Evolutionary conservation across 768 basidiomycete species (phyloP).

Genomic region (Antrodiella citrinella): DNA sequence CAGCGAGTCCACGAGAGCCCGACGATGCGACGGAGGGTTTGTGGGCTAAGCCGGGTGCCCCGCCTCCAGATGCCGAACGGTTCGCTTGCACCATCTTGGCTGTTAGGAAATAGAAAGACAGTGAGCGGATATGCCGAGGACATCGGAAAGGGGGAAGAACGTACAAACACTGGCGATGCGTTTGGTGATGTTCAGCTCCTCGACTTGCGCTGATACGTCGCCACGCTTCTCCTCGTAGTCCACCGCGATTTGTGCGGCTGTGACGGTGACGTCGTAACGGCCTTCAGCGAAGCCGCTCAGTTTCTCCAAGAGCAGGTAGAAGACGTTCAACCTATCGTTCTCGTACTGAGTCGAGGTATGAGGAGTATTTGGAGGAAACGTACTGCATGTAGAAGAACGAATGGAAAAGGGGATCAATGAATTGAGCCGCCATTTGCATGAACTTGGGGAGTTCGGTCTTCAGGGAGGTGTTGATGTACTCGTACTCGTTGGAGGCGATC

Average conservation of each 20-base stretch:
- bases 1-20: slow-evolving; percentile 14
- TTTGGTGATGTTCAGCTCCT: slow-evolving; percentile 75
- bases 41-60: slow-evolving; percentile 8
- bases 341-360: not conserved
- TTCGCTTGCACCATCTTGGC: slow-evolving; percentile 62
- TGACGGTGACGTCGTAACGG: slow-evolving; percentile 62
- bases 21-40: slow-evolving; percentile 15
- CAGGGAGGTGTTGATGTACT: slow-evolving; percentile 82
- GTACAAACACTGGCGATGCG: slow-evolving; percentile 78
- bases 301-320: slow-evolving; percentile 92
- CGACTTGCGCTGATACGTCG: slow-evolving; percentile 73
- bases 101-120: slow-evolving; percentile 19
- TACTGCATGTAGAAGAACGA: slow-evolving; percentile 99
- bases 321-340: slow-evolving; percentile 71
- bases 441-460: slow-evolving; percentile 94
- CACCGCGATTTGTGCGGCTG: slow-evolving; percentile 60
- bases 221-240: slow-evolving; percentile 80
- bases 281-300: slow-evolving; percentile 76
- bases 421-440: slow-evolving; percentile 77
- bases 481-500: slow-evolving; percentile 84
- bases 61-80: slow-evolving; percentile 23
- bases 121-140: not conserved
- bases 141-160: slow-evolving; percentile 22
- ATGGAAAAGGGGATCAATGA: slow-evolving; percentile 96
- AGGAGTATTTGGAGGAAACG: slow-evolving; percentile 25